A percentile compares a stretch with the other conserved stretches of the same genome.
Evolutionary conservation across 345 rosid species (phyloP).

Genomic region (Lagerstroemia speciosa): DNA sequence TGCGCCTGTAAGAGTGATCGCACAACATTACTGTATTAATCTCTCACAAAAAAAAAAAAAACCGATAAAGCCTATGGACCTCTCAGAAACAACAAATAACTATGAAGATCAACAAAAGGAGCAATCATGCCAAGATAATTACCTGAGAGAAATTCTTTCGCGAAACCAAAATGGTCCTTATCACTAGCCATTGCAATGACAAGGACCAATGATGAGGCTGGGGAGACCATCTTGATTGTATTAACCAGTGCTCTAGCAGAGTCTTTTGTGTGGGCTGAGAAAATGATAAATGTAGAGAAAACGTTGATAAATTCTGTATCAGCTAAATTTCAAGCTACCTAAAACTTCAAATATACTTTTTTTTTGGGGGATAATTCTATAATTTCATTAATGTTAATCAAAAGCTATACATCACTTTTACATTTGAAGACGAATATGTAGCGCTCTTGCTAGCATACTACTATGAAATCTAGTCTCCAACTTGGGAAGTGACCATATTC

Average conservation of each 20-base stretch:
- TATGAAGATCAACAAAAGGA: background rate
- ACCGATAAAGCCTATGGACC: too few relatives aligned
- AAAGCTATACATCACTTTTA: too few relatives aligned
- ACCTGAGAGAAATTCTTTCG: slow-evolving; percentile 73
- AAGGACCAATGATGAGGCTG: slow-evolving; percentile 39
- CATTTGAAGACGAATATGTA: too few relatives aligned
- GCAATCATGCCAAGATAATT: background rate
- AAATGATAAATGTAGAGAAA: background rate
- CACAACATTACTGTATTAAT: background rate
- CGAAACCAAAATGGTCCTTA: slow-evolving; percentile 79
- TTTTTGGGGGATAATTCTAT: too few relatives aligned
- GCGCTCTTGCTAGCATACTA: too few relatives aligned
- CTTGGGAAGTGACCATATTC: too few relatives aligned
- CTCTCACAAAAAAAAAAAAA: too few relatives aligned
- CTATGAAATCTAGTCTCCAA: too few relatives aligned
- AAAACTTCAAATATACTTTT: background rate
- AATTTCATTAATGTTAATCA: too few relatives aligned
- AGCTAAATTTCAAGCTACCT: background rate
- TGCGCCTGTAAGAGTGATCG: slow-evolving; percentile 26
- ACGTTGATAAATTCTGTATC: background rate
- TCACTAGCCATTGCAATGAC: slow-evolving; percentile 90
- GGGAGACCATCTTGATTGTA: slow-evolving; percentile 44
- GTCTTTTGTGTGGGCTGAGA: slow-evolving; percentile 84
- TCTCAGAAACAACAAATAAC: background rate
- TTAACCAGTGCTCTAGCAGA: slow-evolving; percentile 74